These are phyloP conservation scores for Passiflora organensis DNA, from an alignment of 345 rosid genomes.

Conservation along the genomic window DNA sequence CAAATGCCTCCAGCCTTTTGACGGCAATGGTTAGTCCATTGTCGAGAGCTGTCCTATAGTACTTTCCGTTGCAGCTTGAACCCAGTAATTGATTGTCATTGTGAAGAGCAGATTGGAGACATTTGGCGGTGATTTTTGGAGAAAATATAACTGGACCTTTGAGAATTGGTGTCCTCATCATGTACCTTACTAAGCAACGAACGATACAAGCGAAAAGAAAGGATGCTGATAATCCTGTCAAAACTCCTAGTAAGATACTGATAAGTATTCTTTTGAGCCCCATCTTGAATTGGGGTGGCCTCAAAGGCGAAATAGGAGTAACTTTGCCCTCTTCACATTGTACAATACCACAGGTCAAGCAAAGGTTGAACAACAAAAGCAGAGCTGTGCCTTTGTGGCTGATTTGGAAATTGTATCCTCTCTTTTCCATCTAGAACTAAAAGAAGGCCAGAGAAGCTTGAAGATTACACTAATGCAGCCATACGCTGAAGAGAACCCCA, in stretches of 20 bases:
- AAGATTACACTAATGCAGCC: constrained; percentile 18
- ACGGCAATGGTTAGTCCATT: constrained; percentile 69
- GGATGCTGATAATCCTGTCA: constrained; percentile 58
- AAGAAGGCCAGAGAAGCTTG: constrained; percentile 8
- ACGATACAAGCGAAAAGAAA: constrained; percentile 50
- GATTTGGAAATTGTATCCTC: constrained; percentile 24
- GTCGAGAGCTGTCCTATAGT: constrained; percentile 69
- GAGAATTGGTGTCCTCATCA: constrained; percentile 75
- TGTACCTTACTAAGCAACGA: constrained; percentile 48
- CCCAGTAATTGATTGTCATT: constrained; percentile 65
- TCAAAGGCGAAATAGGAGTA: constrained; percentile 36
- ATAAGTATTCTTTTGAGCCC: constrained; percentile 48
- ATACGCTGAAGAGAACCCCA: constrained; percentile 13
- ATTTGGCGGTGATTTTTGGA: constrained; percentile 61
- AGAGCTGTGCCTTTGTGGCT: constrained; percentile 15
- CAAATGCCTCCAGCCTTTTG: constrained; percentile 63
- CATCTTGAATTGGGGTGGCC: constrained; percentile 35
- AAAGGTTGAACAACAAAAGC: constrained; percentile 33
- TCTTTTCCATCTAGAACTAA: constrained; percentile 41
- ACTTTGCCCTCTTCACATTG: constrained; percentile 47
- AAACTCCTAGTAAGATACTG: constrained; percentile 50
- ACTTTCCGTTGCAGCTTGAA: constrained; percentile 67
- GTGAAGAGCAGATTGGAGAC: constrained; percentile 65
- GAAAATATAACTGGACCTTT: constrained; percentile 91
- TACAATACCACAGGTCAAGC: constrained; percentile 25